These are phyloP conservation scores for Noccaea caerulescens DNA, from an alignment of 345 rosid genomes.

Conservation along the genomic window DNA sequence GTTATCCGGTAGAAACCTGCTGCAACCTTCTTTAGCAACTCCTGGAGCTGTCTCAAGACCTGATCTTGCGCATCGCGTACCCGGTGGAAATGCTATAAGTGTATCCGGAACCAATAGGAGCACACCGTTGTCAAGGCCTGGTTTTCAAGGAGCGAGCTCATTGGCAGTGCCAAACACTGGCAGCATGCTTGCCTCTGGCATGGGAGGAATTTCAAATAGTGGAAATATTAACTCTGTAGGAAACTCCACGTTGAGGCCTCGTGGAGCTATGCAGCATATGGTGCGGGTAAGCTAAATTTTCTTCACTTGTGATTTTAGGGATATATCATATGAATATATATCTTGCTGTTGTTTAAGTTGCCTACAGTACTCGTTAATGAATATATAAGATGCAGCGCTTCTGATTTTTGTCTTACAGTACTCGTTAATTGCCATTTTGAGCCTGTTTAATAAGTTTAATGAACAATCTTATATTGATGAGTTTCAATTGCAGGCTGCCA, in stretches of 20 bases:
- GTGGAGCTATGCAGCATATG: conserved; percentile 61
- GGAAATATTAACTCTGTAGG: conserved; percentile 69
- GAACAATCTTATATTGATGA: conserved; percentile 47
- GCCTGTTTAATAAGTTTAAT: not conserved
- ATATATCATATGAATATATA: not conserved
- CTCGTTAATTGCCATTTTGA: conserved; percentile 3
- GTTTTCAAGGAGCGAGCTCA: conserved; percentile 69
- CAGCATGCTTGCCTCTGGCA: conserved; percentile 60
- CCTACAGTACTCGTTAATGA: too few species aligned
- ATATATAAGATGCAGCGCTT: too few species aligned
- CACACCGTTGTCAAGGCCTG: conserved; percentile 74
- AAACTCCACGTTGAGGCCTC: conserved; percentile 71
- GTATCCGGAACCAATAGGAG: conserved; percentile 62
- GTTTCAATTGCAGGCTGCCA: conserved; percentile 68
- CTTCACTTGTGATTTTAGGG: not conserved
- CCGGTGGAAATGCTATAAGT: conserved; percentile 70
- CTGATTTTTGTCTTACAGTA: too few species aligned
- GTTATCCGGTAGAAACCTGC: conserved; percentile 64
- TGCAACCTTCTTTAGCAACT: conserved; percentile 65
- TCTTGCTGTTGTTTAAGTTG: too few species aligned
- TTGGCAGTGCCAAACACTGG: conserved; percentile 63
- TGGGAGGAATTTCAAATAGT: conserved; percentile 64
- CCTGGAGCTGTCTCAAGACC: conserved; percentile 68
- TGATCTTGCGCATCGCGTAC: conserved; percentile 60
- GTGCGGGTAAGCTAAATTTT: conserved; percentile 60